Evolutionary conservation across 2,329 filamentous ascomycete species (phyloP).

Genomic region (Penicillium sp.): DNA sequence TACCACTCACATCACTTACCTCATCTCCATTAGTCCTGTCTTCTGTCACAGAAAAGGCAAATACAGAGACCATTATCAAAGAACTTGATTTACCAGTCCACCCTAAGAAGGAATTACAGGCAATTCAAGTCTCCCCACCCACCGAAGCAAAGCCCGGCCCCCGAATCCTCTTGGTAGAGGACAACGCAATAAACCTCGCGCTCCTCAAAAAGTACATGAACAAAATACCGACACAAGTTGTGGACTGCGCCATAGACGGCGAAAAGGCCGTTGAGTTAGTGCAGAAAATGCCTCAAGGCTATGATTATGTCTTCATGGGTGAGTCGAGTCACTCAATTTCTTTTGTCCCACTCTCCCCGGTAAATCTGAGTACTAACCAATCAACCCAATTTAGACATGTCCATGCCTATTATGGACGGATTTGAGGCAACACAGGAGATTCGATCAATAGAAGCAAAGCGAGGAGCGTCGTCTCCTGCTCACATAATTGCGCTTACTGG

Average conservation of each 20-base stretch:
- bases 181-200: slow-evolving; percentile 39
- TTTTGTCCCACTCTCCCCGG: background rate
- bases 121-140: background rate
- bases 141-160: background rate
- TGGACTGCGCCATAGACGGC: background rate
- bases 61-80: background rate
- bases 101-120: background rate
- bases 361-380: background rate
- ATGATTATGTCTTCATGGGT: slow-evolving; percentile 1
- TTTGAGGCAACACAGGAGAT: slow-evolving; percentile 34
- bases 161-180: slow-evolving; percentile 34
- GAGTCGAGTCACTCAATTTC: no score
- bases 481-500: slow-evolving; percentile 39
- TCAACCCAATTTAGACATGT: slow-evolving; percentile 36
- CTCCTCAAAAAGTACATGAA: slow-evolving; percentile 39
- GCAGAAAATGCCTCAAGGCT: background rate
- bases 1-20: background rate
- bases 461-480: background rate
- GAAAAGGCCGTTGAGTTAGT: background rate
- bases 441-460: background rate
- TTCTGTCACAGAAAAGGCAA: background rate
- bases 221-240: background rate
- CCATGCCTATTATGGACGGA: slow-evolving; percentile 48
- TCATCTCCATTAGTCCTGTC: background rate
- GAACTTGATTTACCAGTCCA: background rate